Evolutionary conservation across 345 rosid species (phyloP).

Genomic region (Angophora floribunda): DNA sequence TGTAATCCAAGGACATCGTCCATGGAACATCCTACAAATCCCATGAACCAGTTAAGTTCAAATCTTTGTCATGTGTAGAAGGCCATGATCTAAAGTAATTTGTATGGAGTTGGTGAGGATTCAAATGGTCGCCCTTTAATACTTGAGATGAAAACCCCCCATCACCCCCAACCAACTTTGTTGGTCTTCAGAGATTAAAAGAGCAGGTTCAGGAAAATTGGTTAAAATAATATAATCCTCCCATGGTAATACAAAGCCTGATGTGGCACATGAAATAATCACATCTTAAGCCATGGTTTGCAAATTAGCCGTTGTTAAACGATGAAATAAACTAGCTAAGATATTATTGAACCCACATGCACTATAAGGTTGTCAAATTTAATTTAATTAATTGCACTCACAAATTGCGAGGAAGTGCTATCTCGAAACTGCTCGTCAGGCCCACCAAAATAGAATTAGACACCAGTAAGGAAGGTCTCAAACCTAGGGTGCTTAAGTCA

Average conservation of each 20-base stretch:
- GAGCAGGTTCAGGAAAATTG: too few species aligned
- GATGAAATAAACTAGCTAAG: not conserved
- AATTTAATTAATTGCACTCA: not conserved
- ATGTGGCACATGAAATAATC: not conserved
- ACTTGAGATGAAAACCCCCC: too few species aligned
- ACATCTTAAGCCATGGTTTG: not conserved
- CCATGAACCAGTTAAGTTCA: not conserved
- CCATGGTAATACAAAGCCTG: not conserved
- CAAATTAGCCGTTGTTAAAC: not conserved
- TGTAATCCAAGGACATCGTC: not conserved
- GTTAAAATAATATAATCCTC: not conserved
- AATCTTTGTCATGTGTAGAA: accelerated
- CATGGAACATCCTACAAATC: not conserved
- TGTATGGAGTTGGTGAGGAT: too few species aligned
- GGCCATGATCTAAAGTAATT: too few species aligned
- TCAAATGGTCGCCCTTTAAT: too few species aligned
- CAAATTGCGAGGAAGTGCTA: not conserved
- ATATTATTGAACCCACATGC: not conserved
- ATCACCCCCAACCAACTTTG: too few species aligned
- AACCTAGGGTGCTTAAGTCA: not conserved
- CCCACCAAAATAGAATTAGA: not conserved
- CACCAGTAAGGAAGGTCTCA: not conserved
- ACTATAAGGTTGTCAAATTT: not conserved
- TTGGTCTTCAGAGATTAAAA: too few species aligned
- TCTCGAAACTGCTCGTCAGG: not conserved